Evolutionary conservation across 1,284 basidiomycete species (phyloP).

Genomic region (Puccinia coronata): DNA sequence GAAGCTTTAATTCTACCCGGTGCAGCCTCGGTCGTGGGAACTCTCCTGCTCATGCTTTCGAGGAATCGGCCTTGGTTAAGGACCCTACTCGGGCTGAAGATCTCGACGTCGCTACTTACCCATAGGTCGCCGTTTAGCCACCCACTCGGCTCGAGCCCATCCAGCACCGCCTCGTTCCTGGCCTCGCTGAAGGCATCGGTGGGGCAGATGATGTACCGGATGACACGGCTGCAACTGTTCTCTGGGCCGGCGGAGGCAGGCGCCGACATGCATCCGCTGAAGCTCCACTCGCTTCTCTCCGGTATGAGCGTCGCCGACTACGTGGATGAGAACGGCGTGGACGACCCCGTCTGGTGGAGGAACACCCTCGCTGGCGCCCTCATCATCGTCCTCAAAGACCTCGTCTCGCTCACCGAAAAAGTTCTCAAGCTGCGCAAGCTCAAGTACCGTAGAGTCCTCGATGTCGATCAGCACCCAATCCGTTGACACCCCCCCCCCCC

Average conservation of each 20-base stretch:
- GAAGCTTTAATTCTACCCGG: slow-evolving; percentile 43
- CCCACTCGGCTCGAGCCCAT: neutral
- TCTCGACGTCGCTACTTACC: neutral
- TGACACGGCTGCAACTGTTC: slow-evolving; percentile 4
- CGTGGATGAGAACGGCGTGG: neutral
- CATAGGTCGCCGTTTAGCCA: neutral
- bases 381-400: slow-evolving; percentile 42
- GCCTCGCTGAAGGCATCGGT: slow-evolving; percentile 5
- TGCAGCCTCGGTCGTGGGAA: slow-evolving; percentile 29
- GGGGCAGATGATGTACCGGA: neutral
- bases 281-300: neutral
- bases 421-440: slow-evolving; percentile 43
- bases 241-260: neutral
- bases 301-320: slow-evolving; percentile 3
- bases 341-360: slow-evolving; percentile 50
- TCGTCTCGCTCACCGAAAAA: slow-evolving; percentile 27
- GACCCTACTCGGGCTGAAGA: slow-evolving; percentile 22
- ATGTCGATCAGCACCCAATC: neutral
- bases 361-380: slow-evolving; percentile 37
- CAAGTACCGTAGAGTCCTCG: slow-evolving; percentile 34
- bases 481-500: neutral
- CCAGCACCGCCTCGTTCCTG: slow-evolving; percentile 6
- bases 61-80: slow-evolving; percentile 40
- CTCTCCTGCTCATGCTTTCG: slow-evolving; percentile 17
- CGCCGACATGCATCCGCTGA: neutral